Conservation (phyloP, 2,329 filamentous ascomycete genomes). For the Lecanoromycetidae sp. region DNA sequence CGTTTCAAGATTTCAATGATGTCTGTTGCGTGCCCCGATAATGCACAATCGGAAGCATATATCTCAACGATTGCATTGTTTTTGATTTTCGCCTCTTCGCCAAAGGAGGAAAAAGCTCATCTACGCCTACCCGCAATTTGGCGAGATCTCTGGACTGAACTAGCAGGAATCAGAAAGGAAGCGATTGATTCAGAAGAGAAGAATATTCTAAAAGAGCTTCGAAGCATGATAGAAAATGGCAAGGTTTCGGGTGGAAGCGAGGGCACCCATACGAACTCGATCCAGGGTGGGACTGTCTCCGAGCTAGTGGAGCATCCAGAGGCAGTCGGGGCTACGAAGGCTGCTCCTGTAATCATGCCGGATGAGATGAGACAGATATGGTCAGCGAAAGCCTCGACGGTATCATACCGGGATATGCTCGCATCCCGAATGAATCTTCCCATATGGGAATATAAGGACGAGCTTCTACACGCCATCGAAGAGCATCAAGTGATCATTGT, state of each 20-base stretch:
- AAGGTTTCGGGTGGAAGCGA: conserved; percentile 23
- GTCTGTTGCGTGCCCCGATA: conserved; percentile 58
- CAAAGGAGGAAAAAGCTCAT: conserved; percentile 76
- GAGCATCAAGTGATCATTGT: conserved; percentile 79
- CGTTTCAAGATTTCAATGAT: conserved; percentile 59
- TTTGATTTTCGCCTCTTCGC: conserved; percentile 61
- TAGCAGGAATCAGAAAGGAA: conserved; percentile 57
- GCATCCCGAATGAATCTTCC: conserved; percentile 66
- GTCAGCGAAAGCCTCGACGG: conserved; percentile 38
- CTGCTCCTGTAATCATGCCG: conserved; percentile 14
- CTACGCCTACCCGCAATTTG: conserved; percentile 66
- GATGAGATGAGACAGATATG: conserved; percentile 40
- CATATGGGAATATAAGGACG: conserved; percentile 72
- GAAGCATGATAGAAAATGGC: conserved; percentile 57
- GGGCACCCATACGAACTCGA: background rate
- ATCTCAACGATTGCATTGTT: conserved; percentile 74
- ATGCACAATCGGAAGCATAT: conserved; percentile 75
- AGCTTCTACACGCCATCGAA: conserved; percentile 66
- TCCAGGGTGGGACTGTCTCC: conserved; percentile 22
- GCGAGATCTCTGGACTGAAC: conserved; percentile 76
- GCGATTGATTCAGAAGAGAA: conserved; percentile 61
- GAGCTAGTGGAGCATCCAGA: conserved; percentile 31
- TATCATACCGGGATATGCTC: conserved; percentile 67
- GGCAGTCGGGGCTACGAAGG: conserved; percentile 20
- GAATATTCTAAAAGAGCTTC: conserved; percentile 52